Evolutionary conservation across 192 early-diverging fungal species (phyloP), one percentile per base, ranked within the genome.

Genomic region (Allomyces arbusculus): DNA sequence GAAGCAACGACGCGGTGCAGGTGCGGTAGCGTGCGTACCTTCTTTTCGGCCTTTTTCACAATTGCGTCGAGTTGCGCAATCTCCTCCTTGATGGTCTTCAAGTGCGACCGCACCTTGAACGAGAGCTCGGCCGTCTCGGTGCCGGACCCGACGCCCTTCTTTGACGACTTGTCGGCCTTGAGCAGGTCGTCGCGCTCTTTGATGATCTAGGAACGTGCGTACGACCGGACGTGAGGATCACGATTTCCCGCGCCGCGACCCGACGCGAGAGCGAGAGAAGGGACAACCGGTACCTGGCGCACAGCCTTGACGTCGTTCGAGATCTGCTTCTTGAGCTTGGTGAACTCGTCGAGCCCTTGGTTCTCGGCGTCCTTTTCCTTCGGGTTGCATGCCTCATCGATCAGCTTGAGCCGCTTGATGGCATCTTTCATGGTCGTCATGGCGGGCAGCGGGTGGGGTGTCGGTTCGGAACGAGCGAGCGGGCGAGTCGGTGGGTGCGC

Each of bases 111-210:
- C 58, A 84, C 80, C n/a, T 75, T 70, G 68, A 84, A 84, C 8
- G 76, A 78, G 25, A 79, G 72, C 69, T 84, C 81, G 1, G 83
- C 83, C 10, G 75, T 76, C 65, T 84, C 83, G 8, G 76, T 76
- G 16, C 50, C 50, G 50, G 50, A 58, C 50, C 50, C 50, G 50
- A 58, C 50, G 12, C 50, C 50, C 50, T 58, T 58, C 50, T 58
- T 58, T 8, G 50, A 58, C 20, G 50, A 14, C 50, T 58, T 58
- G 50, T 58, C 50, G 50, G 50, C 50, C 50, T 58, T 58, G 12
- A 58, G 50, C 12, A 58, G 65, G 20, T 68, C 72, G 58, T 84
- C 80, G 24, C 82, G 73, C 44, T 84, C 82, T 64, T 73, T 76
- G 20, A 84, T 69, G 14, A 74, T 73, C 65, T 77, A 12, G n/a